A percentile compares a stretch with the other conserved stretches of the same genome.
Evolutionary conservation across 352 stramenopile genomes (phyloP).

Genomic region (Globisporangium nunn): DNA sequence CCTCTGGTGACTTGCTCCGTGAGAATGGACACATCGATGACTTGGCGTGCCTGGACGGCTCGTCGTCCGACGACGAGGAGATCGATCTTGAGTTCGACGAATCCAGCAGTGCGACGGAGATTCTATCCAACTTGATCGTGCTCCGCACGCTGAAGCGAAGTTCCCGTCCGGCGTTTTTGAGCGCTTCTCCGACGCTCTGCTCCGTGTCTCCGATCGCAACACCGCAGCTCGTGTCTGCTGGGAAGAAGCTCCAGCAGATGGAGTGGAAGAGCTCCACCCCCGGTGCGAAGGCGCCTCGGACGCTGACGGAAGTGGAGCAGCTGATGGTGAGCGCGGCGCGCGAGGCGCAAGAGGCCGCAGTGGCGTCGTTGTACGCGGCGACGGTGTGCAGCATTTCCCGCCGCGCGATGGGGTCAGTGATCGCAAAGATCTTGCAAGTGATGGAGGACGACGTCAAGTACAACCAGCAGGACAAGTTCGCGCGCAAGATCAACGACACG

Average conservation of each 20-base stretch:
- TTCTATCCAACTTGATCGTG: constrained; percentile 73
- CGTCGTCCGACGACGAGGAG: constrained; percentile 50
- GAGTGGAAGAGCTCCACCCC: background rate
- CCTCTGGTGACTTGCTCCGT: background rate
- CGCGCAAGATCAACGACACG: constrained; percentile 56
- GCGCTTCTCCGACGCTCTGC: constrained; percentile 29
- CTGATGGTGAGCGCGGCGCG: constrained; percentile 42
- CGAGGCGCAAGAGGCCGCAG: constrained; percentile 55
- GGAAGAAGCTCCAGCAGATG: constrained; percentile 1
- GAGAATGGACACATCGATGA: constrained; percentile 8
- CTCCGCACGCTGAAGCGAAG: constrained; percentile 61
- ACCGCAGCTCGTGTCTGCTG: constrained; percentile 3
- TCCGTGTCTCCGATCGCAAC: constrained; percentile 32
- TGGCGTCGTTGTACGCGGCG: constrained; percentile 75
- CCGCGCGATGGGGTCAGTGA: constrained; percentile 73
- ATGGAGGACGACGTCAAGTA: constrained; percentile 80
- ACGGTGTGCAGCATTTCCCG: constrained; percentile 78
- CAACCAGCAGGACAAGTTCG: constrained; percentile 44
- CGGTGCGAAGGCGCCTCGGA: constrained; percentile 4
- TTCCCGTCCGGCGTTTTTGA: constrained; percentile 29
- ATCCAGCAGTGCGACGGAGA: constrained; percentile 66
- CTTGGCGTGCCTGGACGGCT: constrained; percentile 12
- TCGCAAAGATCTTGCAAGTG: constrained; percentile 73
- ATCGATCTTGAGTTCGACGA: constrained; percentile 62
- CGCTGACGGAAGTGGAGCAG: constrained; percentile 40